phyloP scores from a whole-genome alignment of 148 eudicot species.

The Amaranthus cruentus region DNA sequence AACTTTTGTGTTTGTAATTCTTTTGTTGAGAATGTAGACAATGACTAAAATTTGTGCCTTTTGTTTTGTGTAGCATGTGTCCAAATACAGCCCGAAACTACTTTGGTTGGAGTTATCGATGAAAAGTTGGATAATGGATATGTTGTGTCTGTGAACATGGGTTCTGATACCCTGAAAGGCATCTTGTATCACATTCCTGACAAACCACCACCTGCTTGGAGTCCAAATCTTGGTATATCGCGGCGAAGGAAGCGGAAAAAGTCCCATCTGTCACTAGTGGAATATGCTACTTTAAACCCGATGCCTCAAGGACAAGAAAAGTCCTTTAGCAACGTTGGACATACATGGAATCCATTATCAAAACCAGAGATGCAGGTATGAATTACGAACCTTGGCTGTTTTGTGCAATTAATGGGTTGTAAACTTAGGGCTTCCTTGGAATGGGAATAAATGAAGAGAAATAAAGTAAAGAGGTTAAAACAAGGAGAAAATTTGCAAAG shows the following conservation, averaged over 20 bases:
- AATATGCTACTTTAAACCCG: conserved; percentile 47
- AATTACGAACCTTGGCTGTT: background rate
- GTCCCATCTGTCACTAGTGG: conserved; percentile 40
- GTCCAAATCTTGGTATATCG: conserved; percentile 25
- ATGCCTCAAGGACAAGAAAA: conserved; percentile 48
- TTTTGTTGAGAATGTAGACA: background rate
- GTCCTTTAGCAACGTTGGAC: conserved; percentile 45
- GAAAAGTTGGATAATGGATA: conserved; percentile 70
- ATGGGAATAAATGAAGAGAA: background rate
- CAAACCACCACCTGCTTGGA: conserved; percentile 27
- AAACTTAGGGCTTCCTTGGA: too few relatives aligned
- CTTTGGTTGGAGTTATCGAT: conserved; percentile 62
- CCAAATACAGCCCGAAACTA: conserved; percentile 44
- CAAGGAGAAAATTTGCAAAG: background rate
- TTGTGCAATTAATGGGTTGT: background rate
- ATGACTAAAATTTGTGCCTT: background rate
- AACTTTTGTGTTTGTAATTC: background rate
- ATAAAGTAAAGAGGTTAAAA: background rate
- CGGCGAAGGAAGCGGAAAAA: conserved; percentile 35
- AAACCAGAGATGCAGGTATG: conserved; percentile 65
- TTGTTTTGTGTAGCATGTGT: conserved; percentile 41
- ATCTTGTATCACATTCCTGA: conserved; percentile 64
- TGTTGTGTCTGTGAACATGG: conserved; percentile 55
- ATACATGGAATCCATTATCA: conserved; percentile 46
- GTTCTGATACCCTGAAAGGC: conserved; percentile 65